Base-by-base conservation (phyloP, 371 early-diverging fungal species). In the Mucor racemosus region DNA sequence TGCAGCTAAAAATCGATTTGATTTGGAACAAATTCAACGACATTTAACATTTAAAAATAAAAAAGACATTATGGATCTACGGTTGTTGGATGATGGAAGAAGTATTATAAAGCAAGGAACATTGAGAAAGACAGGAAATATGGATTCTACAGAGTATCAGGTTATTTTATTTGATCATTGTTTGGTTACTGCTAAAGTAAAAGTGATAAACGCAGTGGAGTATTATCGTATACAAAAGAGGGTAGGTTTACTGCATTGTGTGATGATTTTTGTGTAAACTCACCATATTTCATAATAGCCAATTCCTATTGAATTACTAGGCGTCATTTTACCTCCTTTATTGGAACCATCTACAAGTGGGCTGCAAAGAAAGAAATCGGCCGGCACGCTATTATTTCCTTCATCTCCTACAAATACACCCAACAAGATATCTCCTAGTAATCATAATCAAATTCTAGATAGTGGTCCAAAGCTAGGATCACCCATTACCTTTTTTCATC, bases 291-390 rank as follows among this genome's bases (percentile, higher is more conserved):
- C 26, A 26, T 26, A 26, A 31, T 65, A 89, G 75, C 94, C 94
- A 4, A 92, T 95, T n/a, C 93, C 94, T 17, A 75, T 94, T 57
- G 91, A 91, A 67, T 56, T 94, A 58, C 70, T 94, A 55, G 84
- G 87, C 3, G 77, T 91, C 10, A 77, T 84, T 39, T 71, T 86
- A 40, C 89, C 87, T 36, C 74, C 81, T 38, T 72, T 77, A 14
- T 19, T 21, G 4, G 50, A 50, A 10, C 10, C 5, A 6, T 21
- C 26, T 5, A 79, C 82, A 15, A 84, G 87, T 58, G 84, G 38
- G 7, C 13, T 67, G 17, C 67, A 71, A 39, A 31, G 65, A 58
- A 57, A 46, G 15, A 17, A 41, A 39, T 71, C 71, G 10, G n/a
- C 56, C 17, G 61, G 55, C 39, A 62, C 64, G 10, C 15, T 62